Percentiles rank a stretch among this genome's conserved stretches.
Evolutionary conservation across 2,329 filamentous ascomycete genomes (phyloP).

Genomic region (Hypocrella siamensis): DNA sequence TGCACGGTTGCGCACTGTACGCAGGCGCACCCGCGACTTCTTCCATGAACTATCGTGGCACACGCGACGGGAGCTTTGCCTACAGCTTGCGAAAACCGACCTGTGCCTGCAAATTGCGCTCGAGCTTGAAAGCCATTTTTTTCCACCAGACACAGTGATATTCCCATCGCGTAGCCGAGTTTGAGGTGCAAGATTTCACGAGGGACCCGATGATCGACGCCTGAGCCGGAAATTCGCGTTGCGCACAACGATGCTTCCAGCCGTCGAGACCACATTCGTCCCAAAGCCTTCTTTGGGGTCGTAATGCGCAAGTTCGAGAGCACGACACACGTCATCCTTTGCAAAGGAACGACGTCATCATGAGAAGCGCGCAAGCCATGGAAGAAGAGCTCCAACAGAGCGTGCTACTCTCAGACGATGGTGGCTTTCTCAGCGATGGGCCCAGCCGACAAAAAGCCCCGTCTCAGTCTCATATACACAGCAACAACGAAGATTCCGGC

Average conservation of each 20-base stretch:
- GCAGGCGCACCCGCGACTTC: constrained; percentile 1
- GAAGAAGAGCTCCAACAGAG: constrained; percentile 43
- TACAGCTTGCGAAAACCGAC: background rate
- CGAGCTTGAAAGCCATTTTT: no score
- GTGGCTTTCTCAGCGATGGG: constrained; percentile 22
- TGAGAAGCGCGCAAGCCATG: constrained; percentile 37
- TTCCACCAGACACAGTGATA: background rate
- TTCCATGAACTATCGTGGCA: background rate
- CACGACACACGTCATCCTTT: background rate
- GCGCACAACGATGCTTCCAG: no score
- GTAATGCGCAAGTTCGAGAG: background rate
- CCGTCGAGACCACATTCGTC: background rate
- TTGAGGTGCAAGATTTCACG: no score
- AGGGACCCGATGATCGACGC: no score
- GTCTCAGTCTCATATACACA: constrained; percentile 1
- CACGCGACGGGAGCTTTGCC: background rate
- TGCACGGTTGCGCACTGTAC: constrained; percentile 6
- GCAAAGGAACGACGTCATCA: constrained; percentile 13
- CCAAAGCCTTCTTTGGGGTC: background rate
- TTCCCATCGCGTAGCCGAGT: no score
- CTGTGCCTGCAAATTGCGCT: no score
- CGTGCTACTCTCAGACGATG: constrained; percentile 33
- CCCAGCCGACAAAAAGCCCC: constrained; percentile 6
- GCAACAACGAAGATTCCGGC: constrained; percentile 7
- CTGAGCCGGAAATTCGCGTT: no score